phyloP scores from a whole-genome alignment of 305 asterid genomes.

The Solanum hybrid region DNA sequence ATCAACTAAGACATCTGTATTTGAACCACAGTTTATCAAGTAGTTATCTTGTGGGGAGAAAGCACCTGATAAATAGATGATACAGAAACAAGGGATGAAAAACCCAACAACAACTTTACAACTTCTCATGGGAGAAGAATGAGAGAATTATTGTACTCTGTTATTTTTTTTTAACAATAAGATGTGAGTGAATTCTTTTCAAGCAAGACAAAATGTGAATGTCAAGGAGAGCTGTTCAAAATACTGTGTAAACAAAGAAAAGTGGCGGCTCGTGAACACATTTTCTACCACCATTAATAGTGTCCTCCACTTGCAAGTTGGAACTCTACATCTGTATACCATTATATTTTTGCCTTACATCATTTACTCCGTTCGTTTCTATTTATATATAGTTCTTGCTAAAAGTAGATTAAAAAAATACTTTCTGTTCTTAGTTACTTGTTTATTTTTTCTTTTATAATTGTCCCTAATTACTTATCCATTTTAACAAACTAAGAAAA shows the following conservation, averaged over 20 bases:
- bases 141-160: background rate
- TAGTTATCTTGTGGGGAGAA: slow-evolving; percentile 69
- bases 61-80: slow-evolving; percentile 25
- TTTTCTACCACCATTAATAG: background rate
- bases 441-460: too few species aligned
- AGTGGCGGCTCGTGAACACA: background rate
- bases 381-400: background rate
- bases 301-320: background rate
- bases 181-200: background rate
- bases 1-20: slow-evolving; percentile 22
- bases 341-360: background rate
- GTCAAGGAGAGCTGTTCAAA: background rate
- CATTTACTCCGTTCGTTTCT: background rate
- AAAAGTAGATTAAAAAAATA: too few species aligned
- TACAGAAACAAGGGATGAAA: slow-evolving; percentile 14
- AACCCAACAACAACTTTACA: slow-evolving; percentile 18
- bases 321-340: background rate
- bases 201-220: background rate
- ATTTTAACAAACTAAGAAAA: too few species aligned
- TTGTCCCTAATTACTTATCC: fast-evolving
- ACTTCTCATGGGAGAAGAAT: slow-evolving; percentile 29
- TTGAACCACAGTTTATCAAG: slow-evolving; percentile 75
- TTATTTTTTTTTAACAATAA: background rate
- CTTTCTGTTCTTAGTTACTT: fast-evolving
- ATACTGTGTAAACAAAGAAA: background rate